Evolutionary conservation across 495 filamentous ascomycete genomes (phyloP).

Genomic region (Saxophila tyrrhenica): DNA sequence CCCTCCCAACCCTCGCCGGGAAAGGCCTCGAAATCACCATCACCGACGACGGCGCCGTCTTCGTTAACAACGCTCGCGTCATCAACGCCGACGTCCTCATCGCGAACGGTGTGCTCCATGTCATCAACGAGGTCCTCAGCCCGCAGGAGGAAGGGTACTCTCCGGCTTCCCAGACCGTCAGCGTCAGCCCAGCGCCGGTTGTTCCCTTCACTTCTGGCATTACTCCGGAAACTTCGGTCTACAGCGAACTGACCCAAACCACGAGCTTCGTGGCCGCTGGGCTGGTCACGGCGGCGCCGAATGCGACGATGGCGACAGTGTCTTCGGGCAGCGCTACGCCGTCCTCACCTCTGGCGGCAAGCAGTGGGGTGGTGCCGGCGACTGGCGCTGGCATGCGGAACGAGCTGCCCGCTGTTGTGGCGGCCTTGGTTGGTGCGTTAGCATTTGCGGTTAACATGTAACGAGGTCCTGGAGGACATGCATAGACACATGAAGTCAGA

Average conservation of each 20-base stretch:
- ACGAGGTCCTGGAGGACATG: not conserved
- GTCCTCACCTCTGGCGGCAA: not conserved
- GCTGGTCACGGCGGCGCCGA: not conserved
- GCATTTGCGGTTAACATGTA: not conserved
- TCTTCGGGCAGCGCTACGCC: no score
- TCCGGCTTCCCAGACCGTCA: not conserved
- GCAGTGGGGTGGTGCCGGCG: not conserved
- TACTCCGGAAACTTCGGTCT: slow-evolving; percentile 1
- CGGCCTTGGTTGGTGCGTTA: not conserved
- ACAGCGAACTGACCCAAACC: slow-evolving; percentile 4
- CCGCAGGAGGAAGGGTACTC: not conserved
- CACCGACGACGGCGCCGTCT: slow-evolving; percentile 8
- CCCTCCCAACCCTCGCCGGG: slow-evolving; percentile 5
- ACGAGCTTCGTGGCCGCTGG: slow-evolving; percentile 4
- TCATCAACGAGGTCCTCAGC: slow-evolving; percentile 8
- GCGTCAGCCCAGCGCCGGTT: not conserved
- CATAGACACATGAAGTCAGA: not conserved
- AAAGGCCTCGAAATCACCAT: slow-evolving; percentile 9
- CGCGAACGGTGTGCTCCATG: slow-evolving; percentile 14
- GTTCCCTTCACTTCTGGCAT: slow-evolving; percentile 7
- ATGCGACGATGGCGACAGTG: not conserved
- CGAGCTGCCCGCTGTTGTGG: not conserved
- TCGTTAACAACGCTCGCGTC: slow-evolving; percentile 17
- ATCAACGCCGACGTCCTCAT: slow-evolving; percentile 15
- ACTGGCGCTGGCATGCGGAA: not conserved